Percentiles rank a stretch among this genome's conserved stretches.
These are phyloP conservation scores for Colletotrichum navitas DNA, from an alignment of 2,329 filamentous ascomycete genomes.

Conservation along the genomic window DNA sequence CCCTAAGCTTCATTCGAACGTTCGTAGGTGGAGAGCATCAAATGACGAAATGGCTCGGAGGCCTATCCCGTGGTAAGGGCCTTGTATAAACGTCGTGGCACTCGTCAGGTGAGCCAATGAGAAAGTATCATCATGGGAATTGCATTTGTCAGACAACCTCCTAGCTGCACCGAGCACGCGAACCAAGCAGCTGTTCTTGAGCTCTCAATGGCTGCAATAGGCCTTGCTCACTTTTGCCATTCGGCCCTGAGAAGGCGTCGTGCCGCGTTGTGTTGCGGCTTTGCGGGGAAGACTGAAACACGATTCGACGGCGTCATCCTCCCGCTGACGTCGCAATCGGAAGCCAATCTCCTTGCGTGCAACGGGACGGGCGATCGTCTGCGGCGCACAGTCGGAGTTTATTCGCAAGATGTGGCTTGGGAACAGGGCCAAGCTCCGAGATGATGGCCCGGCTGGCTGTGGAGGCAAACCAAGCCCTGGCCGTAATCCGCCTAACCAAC, in stretches of 20 bases:
- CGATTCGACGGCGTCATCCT: constrained; percentile 28
- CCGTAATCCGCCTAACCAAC: not conserved
- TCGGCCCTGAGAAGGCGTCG: constrained; percentile 26
- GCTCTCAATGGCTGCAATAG: not conserved
- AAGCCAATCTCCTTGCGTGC: not conserved
- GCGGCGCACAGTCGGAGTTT: not conserved
- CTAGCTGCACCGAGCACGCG: not conserved
- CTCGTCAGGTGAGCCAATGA: not conserved
- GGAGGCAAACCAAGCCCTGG: too few relatives aligned
- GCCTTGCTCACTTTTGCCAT: constrained; percentile 21
- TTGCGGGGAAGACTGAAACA: constrained; percentile 36
- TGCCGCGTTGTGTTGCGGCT: not conserved
- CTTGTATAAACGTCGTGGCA: not conserved
- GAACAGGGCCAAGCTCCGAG: not conserved
- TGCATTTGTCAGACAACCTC: constrained; percentile 28
- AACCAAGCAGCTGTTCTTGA: not conserved
- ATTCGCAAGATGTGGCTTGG: not conserved
- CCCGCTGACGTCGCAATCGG: constrained; percentile 28
- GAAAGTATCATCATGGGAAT: not conserved
- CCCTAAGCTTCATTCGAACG: not conserved
- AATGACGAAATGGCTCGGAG: not conserved
- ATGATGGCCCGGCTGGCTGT: not conserved
- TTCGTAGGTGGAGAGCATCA: not conserved
- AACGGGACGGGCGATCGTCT: not conserved
- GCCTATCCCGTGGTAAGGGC: not conserved